Evolutionary conservation across 768 basidiomycete genomes (phyloP).

Genomic region (Tylopilus vinaceipallidus): DNA sequence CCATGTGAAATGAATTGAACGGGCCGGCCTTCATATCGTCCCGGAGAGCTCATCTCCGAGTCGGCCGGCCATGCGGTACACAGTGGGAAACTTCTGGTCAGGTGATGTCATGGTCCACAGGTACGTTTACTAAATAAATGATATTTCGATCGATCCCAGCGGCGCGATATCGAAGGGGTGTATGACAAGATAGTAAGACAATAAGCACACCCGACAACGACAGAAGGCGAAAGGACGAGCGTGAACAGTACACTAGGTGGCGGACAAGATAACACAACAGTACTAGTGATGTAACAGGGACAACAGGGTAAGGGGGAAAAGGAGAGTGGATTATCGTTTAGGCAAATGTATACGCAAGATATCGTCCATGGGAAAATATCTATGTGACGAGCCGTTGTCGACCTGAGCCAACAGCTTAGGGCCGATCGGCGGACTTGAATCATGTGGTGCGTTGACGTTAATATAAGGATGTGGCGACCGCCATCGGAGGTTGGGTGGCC

Average conservation of each 20-base stretch:
- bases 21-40: neutral
- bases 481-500: slow-evolving; percentile 26
- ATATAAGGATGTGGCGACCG: slow-evolving; percentile 16
- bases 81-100: neutral
- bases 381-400: neutral
- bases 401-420: neutral
- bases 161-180: neutral
- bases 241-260: neutral
- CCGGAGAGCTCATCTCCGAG: no score
- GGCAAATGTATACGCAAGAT: slow-evolving; percentile 6
- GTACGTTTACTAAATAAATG: no score
- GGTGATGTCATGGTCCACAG: neutral
- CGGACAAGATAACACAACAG: neutral
- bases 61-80: no score
- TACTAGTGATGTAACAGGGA: neutral
- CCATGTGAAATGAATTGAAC: neutral
- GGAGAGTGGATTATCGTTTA: slow-evolving; percentile 11
- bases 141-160: no score
- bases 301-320: neutral
- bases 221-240: neutral
- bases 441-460: slow-evolving; percentile 14
- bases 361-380: slow-evolving; percentile 10
- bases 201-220: neutral
- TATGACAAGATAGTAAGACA: neutral
- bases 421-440: slow-evolving; percentile 1